Evolutionary conservation across 1,284 basidiomycete species (phyloP).

Genomic region (Uromyces viciae-fabae): DNA sequence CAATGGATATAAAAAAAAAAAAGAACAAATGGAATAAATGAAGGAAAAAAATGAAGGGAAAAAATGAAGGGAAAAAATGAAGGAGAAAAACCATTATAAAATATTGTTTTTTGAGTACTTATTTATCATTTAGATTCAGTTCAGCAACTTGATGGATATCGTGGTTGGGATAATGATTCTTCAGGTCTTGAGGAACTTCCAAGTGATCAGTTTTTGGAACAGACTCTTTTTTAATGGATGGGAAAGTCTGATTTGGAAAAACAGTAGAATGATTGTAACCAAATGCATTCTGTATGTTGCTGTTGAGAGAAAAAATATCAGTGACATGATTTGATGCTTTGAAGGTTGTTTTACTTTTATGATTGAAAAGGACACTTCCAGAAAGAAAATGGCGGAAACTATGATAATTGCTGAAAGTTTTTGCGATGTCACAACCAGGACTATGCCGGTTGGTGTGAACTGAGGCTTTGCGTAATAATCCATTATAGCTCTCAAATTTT

Average conservation of each 20-base stretch:
- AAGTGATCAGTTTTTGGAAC: neutral
- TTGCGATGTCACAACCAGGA: constrained; percentile 5
- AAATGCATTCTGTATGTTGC: neutral
- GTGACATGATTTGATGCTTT: neutral
- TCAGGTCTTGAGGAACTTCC: neutral
- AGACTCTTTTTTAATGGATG: neutral
- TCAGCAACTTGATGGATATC: neutral
- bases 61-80: neutral
- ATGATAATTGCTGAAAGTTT: neutral
- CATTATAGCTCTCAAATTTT: constrained; percentile 17
- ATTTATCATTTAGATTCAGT: neutral
- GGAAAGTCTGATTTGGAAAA: neutral
- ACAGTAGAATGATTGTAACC: neutral
- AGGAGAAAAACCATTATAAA: neutral
- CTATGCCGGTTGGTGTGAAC: constrained; percentile 8
- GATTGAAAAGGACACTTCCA: constrained; percentile 52
- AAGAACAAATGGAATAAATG: neutral
- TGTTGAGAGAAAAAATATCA: neutral
- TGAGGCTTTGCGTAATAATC: neutral
- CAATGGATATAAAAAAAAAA: neutral
- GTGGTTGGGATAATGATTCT: neutral
- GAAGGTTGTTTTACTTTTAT: neutral
- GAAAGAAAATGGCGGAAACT: constrained; percentile 49
- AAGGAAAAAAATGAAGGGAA: neutral
- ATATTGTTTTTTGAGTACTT: neutral